Evolutionary conservation across 208 protist genomes (phyloP).

Genomic region (Trypanosoma caninum): DNA sequence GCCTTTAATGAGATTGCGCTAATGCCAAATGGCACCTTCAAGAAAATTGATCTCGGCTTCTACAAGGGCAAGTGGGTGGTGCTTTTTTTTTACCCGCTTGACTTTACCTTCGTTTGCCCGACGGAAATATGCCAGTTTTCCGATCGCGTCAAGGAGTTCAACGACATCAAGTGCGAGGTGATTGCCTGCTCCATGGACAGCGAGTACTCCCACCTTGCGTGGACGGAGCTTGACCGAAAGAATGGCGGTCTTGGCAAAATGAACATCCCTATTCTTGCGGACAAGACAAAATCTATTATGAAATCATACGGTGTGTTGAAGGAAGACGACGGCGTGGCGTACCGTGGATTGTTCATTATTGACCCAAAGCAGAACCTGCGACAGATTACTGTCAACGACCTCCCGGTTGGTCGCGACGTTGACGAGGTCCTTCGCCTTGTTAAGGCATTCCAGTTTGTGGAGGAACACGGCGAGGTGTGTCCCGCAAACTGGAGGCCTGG

Average conservation of each 20-base stretch:
- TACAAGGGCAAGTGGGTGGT: slow-evolving; percentile 95
- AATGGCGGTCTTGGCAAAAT: slow-evolving; percentile 96
- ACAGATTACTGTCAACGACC: slow-evolving; percentile 94
- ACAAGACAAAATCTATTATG: slow-evolving; percentile 93
- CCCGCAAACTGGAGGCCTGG: slow-evolving; percentile 94
- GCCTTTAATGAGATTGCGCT: slow-evolving; percentile 89
- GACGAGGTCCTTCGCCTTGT: slow-evolving; percentile 95
- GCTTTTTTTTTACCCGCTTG: slow-evolving; percentile 96
- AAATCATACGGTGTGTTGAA: slow-evolving; percentile 92
- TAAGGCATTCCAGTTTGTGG: slow-evolving; percentile 94
- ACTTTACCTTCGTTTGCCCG: slow-evolving; percentile 98
- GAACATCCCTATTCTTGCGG: slow-evolving; percentile 95
- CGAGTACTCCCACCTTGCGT: slow-evolving; percentile 96
- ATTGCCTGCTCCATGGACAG: slow-evolving; percentile 93
- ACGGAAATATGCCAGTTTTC: slow-evolving; percentile 97
- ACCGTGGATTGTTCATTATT: slow-evolving; percentile 96
- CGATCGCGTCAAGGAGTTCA: slow-evolving; percentile 91
- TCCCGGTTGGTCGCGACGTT: slow-evolving; percentile 93
- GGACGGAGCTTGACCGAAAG: slow-evolving; percentile 93
- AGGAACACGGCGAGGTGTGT: slow-evolving; percentile 94
- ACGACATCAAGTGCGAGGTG: slow-evolving; percentile 84
- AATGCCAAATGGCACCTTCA: slow-evolving; percentile 93
- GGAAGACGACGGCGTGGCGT: slow-evolving; percentile 83
- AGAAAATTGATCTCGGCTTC: slow-evolving; percentile 83
- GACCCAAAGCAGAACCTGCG: slow-evolving; percentile 89